These are phyloP conservation scores for Trichoderma endophyticum DNA, from an alignment of 2,329 filamentous ascomycete genomes.

Conservation along the genomic window DNA sequence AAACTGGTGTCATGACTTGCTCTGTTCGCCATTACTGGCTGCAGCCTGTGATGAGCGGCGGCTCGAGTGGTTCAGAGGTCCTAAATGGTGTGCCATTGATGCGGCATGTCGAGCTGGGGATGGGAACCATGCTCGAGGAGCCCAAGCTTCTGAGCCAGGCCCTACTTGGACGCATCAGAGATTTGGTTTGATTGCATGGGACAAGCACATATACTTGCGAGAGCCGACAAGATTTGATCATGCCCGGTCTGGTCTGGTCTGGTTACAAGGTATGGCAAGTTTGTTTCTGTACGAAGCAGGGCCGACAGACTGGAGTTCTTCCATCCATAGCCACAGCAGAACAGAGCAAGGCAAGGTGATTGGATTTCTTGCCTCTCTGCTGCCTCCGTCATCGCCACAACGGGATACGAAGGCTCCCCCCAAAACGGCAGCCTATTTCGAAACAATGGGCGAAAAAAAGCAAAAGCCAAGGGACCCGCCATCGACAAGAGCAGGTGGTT, in stretches of 20 bases:
- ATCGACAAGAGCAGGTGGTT: neutral
- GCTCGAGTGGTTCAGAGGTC: neutral
- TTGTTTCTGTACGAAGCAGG: neutral
- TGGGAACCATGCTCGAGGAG: slow-evolving; percentile 8
- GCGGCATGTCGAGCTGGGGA: slow-evolving; percentile 12
- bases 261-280: neutral
- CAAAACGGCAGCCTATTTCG: neutral
- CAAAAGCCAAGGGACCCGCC: neutral
- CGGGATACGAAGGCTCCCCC: neutral
- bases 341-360: neutral
- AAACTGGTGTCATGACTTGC: slow-evolving; percentile 14
- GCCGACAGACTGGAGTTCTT: neutral
- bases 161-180: neutral
- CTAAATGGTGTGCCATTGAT: slow-evolving; percentile 16
- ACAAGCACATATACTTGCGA: neutral
- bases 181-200: neutral
- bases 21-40: slow-evolving; percentile 2
- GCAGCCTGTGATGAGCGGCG: neutral
- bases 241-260: neutral
- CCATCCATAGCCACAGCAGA: neutral
- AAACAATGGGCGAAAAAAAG: neutral
- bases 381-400: neutral
- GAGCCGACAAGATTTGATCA: neutral
- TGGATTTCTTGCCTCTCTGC: neutral
- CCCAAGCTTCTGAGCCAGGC: slow-evolving; percentile 5